These are phyloP conservation scores for Cucumis melo DNA, from an alignment of 306 rosid genomes.

Conservation along the genomic window DNA sequence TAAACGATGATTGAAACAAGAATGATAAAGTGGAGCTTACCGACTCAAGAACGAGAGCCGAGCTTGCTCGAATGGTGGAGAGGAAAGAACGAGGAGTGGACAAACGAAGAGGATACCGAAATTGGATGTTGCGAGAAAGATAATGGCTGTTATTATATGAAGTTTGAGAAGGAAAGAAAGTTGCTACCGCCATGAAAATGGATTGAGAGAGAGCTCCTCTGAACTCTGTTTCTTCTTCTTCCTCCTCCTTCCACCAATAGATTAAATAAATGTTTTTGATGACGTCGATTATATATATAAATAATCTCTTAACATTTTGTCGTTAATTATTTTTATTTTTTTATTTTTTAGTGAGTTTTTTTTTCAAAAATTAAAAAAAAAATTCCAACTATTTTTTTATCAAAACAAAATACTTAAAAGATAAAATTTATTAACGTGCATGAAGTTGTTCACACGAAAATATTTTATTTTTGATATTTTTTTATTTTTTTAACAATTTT, in stretches of 20 bases:
- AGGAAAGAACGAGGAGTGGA: slow-evolving; percentile 8
- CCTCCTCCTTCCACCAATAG: background rate
- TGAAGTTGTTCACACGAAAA: too few species aligned
- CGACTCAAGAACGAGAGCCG: slow-evolving; percentile 24
- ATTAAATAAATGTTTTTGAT: background rate
- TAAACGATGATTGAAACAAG: background rate
- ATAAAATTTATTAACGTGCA: too few species aligned
- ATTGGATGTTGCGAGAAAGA: slow-evolving; percentile 16
- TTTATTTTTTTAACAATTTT: too few species aligned
- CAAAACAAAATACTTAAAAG: too few species aligned
- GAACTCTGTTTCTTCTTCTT: slow-evolving; percentile 2
- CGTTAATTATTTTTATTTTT: background rate
- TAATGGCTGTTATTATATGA: slow-evolving; percentile 23
- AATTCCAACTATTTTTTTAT: too few species aligned
- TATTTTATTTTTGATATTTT: too few species aligned
- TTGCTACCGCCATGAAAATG: slow-evolving; percentile 29
- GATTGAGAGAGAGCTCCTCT: background rate
- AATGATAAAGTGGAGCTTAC: slow-evolving; percentile 12
- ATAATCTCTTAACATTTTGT: background rate
- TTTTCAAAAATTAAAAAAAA: too few species aligned
- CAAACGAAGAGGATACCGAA: slow-evolving; percentile 17
- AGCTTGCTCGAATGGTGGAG: slow-evolving; percentile 29
- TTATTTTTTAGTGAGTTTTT: too few species aligned
- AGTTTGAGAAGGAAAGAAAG: slow-evolving; percentile 20
- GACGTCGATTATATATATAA: background rate